Evolutionary conservation across 1,284 basidiomycete species (phyloP).

Genomic region (Malassezia globosa): DNA sequence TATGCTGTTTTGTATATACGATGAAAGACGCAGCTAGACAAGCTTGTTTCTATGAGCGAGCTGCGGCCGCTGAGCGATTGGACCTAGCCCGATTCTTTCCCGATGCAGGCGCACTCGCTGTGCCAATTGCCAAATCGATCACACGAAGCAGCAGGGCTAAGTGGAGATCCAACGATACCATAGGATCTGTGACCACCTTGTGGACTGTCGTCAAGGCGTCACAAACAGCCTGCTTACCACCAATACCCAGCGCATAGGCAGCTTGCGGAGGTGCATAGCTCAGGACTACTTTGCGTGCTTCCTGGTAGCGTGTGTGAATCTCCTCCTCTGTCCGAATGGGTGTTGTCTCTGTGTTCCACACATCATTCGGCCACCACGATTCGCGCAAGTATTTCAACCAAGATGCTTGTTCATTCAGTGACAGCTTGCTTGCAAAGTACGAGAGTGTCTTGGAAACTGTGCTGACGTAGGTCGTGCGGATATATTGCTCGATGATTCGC

Average conservation of each 20-base stretch:
- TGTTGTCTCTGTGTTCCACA: constrained; percentile 8
- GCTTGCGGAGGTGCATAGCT: constrained; percentile 42
- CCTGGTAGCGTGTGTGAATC: constrained; percentile 22
- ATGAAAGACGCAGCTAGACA: too few species aligned
- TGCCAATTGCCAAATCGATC: constrained; percentile 28
- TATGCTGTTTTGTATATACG: too few species aligned
- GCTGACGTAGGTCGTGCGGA: constrained; percentile 39
- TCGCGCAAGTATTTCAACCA: constrained; percentile 30
- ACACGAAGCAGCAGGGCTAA: constrained; percentile 28
- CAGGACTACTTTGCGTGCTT: constrained; percentile 34
- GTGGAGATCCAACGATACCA: constrained; percentile 27
- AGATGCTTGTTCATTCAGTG: constrained; percentile 25
- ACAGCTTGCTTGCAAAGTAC: constrained; percentile 31
- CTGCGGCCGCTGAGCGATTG: neutral
- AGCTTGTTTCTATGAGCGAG: neutral
- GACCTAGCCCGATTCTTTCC: constrained; percentile 8
- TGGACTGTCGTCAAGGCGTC: constrained; percentile 37
- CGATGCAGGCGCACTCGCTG: too few species aligned
- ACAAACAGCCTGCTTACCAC: constrained; percentile 34
- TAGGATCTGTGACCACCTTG: constrained; percentile 27
- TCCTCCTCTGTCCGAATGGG: constrained; percentile 22
- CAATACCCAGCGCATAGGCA: constrained; percentile 39
- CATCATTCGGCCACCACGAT: constrained; percentile 39
- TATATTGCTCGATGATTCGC: constrained; percentile 43
- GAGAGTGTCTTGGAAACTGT: constrained; percentile 36